Conservation (phyloP, 2,329 filamentous ascomycete genomes). For the Fusarium sp. region DNA sequence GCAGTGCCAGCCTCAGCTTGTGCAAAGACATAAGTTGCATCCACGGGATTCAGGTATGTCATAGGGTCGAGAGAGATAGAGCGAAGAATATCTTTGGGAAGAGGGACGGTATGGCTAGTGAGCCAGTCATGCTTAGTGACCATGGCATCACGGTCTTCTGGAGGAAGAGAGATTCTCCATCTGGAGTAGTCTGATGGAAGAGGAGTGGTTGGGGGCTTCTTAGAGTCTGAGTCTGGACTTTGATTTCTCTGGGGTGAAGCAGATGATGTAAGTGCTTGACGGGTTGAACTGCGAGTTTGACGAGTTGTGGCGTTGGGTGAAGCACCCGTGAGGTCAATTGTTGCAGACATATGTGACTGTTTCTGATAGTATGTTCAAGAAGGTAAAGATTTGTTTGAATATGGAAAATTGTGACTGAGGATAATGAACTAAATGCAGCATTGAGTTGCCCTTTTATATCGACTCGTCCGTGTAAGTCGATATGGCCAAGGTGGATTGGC, state of each 20-base stretch:
- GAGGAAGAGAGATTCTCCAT: background rate
- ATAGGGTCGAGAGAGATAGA: conserved; percentile 1
- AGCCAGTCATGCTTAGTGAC: conserved; percentile 34
- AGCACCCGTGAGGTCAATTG: background rate
- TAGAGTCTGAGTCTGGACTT: background rate
- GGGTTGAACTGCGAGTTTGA: conserved; percentile 32
- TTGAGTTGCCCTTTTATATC: background rate
- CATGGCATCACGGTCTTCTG: conserved; percentile 10
- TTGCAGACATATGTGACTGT: conserved; percentile 8
- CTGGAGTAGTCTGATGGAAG: background rate
- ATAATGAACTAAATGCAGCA: background rate
- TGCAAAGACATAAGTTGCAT: conserved; percentile 58
- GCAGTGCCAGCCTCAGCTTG: conserved; percentile 63
- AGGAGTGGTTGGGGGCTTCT: conserved; percentile 6
- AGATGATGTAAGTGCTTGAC: background rate
- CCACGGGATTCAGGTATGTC: conserved; percentile 12
- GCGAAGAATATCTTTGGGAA: conserved; percentile 17
- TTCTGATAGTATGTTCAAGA: background rate
- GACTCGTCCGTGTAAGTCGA: background rate
- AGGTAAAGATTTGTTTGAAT: background rate
- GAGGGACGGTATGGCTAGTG: conserved; percentile 29
- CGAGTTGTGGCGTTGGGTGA: background rate
- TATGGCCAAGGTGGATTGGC: background rate
- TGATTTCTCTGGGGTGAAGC: background rate
- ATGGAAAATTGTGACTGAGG: background rate